Base-by-base conservation (phyloP, 345 rosid species). In the Lepidium africanum region DNA sequence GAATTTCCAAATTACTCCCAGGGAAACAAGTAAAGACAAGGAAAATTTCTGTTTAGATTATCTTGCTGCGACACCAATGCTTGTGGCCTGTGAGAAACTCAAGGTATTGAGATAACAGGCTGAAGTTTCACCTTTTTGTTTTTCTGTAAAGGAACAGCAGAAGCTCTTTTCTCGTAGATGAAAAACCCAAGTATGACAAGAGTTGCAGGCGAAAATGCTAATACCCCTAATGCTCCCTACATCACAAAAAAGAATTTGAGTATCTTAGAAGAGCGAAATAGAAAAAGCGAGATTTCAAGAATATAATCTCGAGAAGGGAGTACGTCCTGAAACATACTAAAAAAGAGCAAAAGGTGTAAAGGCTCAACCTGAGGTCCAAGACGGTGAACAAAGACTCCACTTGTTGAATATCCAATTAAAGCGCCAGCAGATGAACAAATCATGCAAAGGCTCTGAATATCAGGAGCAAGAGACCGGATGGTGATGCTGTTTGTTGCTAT, bases 341-440 rank as follows among this genome's bases (percentile, higher is more conserved):
- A 27, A 10, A 21, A 23, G 25, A 14, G 36, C 14, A 25, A 23
- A 25, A 14, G 23, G 40, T 9, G 10, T 46, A 27, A 23, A 59
- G 10, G 38, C 43, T 36, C 27, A 43, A 85, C 95, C 95, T 86
- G 95, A 69, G 92, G 79, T 57, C 92, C 97, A 53, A 86, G 83
- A 57, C 66, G 80, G 71, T 86, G 84, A 79, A 85, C 86, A 67
- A 81, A 82, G 72, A 88, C 77, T 39, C 97, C 97, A 76, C 95
- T 88, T 56, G 83, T 66, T 17, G 85, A 80, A 54, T 82, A 88
- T 13, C 95, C 95, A 30, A 86, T 46, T 63, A 90, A 68, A 70
- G 95, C 86, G 19, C 97, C 95, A n/a, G 83, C 82, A 40, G 95
- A 82, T 21, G 95, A 86, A 73, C 95, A 90, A 73, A 87, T 59